Evolutionary conservation across 1,139 yeast genomes (phyloP).

Genomic region (Arxiozyma telluris): DNA sequence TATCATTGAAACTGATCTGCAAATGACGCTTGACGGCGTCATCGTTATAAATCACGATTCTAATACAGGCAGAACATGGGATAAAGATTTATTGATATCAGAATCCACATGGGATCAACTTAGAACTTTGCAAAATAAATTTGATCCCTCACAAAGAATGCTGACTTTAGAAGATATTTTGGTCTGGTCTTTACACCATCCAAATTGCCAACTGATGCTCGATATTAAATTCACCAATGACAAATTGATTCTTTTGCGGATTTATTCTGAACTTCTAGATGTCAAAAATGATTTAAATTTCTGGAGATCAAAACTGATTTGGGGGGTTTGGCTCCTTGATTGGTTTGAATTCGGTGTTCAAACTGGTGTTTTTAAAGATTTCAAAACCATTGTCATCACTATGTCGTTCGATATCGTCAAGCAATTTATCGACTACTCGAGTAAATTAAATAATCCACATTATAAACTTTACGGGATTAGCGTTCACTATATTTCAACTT

Average conservation of each 20-base stretch:
- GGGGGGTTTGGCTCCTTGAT: constrained; percentile 75
- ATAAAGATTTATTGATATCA: constrained; percentile 31
- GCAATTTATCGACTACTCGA: constrained; percentile 30
- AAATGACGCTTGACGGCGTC: constrained; percentile 62
- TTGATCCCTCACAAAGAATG: constrained; percentile 47
- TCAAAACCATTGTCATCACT: constrained; percentile 47
- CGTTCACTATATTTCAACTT: constrained; percentile 35
- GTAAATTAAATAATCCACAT: constrained; percentile 30
- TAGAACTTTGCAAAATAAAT: constrained; percentile 44
- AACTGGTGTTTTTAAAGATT: constrained; percentile 35
- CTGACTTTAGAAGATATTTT: constrained; percentile 55
- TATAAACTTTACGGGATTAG: constrained; percentile 39
- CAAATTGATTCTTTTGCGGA: constrained; percentile 44
- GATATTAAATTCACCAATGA: constrained; percentile 75
- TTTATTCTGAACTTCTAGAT: constrained; percentile 42
- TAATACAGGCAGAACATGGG: constrained; percentile 32
- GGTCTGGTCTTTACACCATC: constrained; percentile 44
- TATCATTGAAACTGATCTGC: constrained; percentile 77
- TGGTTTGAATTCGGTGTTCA: constrained; percentile 47
- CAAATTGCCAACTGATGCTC: constrained; percentile 49
- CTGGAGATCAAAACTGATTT: constrained; percentile 62
- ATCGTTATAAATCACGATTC: constrained; percentile 64
- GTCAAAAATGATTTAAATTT: constrained; percentile 44
- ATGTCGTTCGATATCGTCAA: constrained; percentile 35
- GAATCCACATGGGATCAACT: constrained; percentile 35